A percentile compares a stretch with the other conserved stretches of the same genome.
Evolutionary conservation across 352 stramenopile genomes (phyloP).

Genomic region (Pythium diclinum): DNA sequence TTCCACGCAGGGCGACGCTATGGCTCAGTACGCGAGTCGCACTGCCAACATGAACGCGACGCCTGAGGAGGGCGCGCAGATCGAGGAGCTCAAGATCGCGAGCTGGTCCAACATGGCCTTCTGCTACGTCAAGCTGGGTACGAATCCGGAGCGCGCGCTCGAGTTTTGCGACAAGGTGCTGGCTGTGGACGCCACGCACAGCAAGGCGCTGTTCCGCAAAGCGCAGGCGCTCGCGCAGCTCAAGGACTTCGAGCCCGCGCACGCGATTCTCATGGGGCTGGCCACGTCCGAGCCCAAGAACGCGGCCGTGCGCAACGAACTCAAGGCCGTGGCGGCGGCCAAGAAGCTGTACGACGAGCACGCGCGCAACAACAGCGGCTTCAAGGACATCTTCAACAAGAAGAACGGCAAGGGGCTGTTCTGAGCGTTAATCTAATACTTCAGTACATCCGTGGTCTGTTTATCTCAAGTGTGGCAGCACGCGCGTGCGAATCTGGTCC

Average conservation of each 20-base stretch:
- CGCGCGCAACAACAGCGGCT: slow-evolving; percentile 47
- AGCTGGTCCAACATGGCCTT: slow-evolving; percentile 82
- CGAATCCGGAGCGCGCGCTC: slow-evolving; percentile 46
- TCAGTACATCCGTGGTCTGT: background rate
- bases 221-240: slow-evolving; percentile 67
- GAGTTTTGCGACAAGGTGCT: slow-evolving; percentile 76
- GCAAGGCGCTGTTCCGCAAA: slow-evolving; percentile 82
- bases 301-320: slow-evolving; percentile 52
- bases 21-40: slow-evolving; percentile 64
- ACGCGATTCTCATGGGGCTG: slow-evolving; percentile 50
- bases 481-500: slow-evolving; percentile 46
- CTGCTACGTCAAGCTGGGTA: slow-evolving; percentile 70
- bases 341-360: slow-evolving; percentile 63
- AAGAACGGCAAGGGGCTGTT: slow-evolving; percentile 23
- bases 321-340: slow-evolving; percentile 46
- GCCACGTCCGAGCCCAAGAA: slow-evolving; percentile 70
- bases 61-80: slow-evolving; percentile 45
- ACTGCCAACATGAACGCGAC: slow-evolving; percentile 51
- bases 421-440: slow-evolving; percentile 5
- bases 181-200: slow-evolving; percentile 53
- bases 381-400: slow-evolving; percentile 79
- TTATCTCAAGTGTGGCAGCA: slow-evolving; percentile 42
- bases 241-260: slow-evolving; percentile 51
- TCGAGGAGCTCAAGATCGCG: slow-evolving; percentile 64
- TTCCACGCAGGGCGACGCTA: slow-evolving; percentile 68